Base-by-base conservation (phyloP, 176 grass and related monocot genomes). In the bread wheat (Triticum aestivum) region DNA sequence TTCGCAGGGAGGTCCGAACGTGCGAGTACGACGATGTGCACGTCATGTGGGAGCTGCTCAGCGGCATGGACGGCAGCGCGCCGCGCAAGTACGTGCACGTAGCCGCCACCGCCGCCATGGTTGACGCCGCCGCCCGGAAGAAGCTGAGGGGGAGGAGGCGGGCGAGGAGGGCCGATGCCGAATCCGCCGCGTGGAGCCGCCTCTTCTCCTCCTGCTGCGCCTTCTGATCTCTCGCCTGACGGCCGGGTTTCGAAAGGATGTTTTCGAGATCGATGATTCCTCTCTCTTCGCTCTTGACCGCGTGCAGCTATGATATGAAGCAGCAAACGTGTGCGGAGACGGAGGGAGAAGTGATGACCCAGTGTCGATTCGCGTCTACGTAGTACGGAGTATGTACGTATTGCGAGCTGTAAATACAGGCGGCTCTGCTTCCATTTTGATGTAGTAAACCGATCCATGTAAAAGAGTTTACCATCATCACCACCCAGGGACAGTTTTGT, bases 41-140 rank as follows among this genome's bases (percentile, higher is more conserved):
- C 59, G 92, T 97, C 83, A 94, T 94, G 90, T 94, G 95, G 92
- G 86, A 87, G 86, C 90, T 94, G 88, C 92, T 97, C 82, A 65
- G 75, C 35, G 69, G 44, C 58, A 83, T 45, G 82, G 80, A 87
- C 38, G 34, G 21, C 54, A 17, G 34, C 52, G 69, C 82, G 6
- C 69, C 69, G 1, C 54, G 54, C 7, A 37, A 58, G 84, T 75
- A 49, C 42, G 72, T 75, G 0, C 27, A 75, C 42, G 72, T 49
- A 2, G 3, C 4, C 18, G 38, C 18, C 61, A 11, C 59, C 34
- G 27, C 5, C 20, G 71, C 34, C 61, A 27, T 74, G 71, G n/a
- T 13, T 14, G 23, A 34, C 4, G 5, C 6, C 17, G 62, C 20
- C 41, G 29, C 58, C 47, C 29, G 29, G 9, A 33, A 34, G 49